phyloP scores from a whole-genome alignment of 352 stramenopile species.

The Globisporangium okanoganense region DNA sequence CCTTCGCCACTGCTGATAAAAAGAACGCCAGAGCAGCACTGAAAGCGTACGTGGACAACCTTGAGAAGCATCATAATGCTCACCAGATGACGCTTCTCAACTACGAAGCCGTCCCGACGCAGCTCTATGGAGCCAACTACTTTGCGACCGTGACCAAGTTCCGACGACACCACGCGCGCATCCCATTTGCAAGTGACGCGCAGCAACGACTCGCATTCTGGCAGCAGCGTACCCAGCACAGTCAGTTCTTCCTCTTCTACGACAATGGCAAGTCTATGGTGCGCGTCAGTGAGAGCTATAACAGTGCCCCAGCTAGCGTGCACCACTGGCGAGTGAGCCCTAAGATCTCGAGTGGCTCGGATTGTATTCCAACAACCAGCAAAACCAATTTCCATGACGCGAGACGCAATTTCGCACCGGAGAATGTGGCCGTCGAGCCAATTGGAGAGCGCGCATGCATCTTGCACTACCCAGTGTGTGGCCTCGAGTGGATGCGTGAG shows the following conservation, averaged over 20 bases:
- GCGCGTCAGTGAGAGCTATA: conserved; percentile 13
- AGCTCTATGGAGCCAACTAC: conserved; percentile 18
- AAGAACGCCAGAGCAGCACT: not conserved
- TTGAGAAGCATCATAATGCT: conserved; percentile 11
- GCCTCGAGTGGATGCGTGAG: conserved; percentile 32
- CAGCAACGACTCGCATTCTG: conserved; percentile 21
- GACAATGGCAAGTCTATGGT: conserved; percentile 44
- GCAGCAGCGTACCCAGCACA: conserved; percentile 21
- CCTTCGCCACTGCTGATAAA: not conserved
- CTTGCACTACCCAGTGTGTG: conserved; percentile 38
- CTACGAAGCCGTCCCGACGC: conserved; percentile 29
- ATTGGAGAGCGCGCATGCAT: conserved; percentile 14
- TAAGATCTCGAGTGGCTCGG: not conserved
- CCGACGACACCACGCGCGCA: conserved; percentile 21
- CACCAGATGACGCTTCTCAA: conserved; percentile 34
- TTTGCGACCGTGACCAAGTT: conserved; percentile 26
- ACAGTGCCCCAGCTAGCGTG: conserved; percentile 25
- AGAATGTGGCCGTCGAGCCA: not conserved
- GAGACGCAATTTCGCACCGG: conserved; percentile 16
- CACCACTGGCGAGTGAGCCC: conserved; percentile 26
- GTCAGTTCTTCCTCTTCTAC: conserved; percentile 45
- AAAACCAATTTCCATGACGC: conserved; percentile 31
- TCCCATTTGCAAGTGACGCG: conserved; percentile 18
- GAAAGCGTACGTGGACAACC: not conserved
- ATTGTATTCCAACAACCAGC: not conserved